Conservation (phyloP, 129 eudicot species). For the Mikania micrantha region DNA sequence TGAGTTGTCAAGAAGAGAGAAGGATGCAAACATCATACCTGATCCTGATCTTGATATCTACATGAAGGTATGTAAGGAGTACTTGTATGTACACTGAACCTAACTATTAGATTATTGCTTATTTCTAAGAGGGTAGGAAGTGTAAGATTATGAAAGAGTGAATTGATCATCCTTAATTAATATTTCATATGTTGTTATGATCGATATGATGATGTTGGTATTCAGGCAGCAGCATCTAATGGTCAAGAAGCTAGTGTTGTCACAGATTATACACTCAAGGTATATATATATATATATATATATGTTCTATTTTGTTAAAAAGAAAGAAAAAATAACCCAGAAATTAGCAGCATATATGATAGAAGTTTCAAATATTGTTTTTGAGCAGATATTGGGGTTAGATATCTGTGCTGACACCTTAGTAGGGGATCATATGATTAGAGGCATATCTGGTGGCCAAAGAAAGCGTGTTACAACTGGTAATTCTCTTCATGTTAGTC, state of each 20-base stretch:
- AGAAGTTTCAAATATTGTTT: background rate
- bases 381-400: slow-evolving; percentile 57
- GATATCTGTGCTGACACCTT: slow-evolving; percentile 58
- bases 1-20: slow-evolving; percentile 80
- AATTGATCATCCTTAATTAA: too few species aligned
- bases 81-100: background rate
- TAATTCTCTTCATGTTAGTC: too few species aligned
- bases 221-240: slow-evolving; percentile 54
- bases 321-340: background rate
- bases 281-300: too few species aligned
- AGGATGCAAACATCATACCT: slow-evolving; percentile 64
- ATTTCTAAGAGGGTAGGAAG: background rate
- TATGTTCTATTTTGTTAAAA: background rate
- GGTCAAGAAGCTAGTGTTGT: slow-evolving; percentile 56
- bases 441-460: slow-evolving; percentile 77
- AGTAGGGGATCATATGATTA: slow-evolving; percentile 60
- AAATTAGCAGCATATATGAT: too few species aligned
- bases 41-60: slow-evolving; percentile 72
- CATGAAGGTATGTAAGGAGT: slow-evolving; percentile 77
- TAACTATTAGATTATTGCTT: background rate
- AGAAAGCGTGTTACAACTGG: slow-evolving; percentile 49
- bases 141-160: too few species aligned
- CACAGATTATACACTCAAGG: slow-evolving; percentile 60
- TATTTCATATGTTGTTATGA: too few species aligned
- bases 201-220: background rate